A percentile compares a stretch with the other conserved stretches of the same genome.
Conservation (phyloP, 2,329 filamentous ascomycete genomes). For the Hortaea werneckii region DNA sequence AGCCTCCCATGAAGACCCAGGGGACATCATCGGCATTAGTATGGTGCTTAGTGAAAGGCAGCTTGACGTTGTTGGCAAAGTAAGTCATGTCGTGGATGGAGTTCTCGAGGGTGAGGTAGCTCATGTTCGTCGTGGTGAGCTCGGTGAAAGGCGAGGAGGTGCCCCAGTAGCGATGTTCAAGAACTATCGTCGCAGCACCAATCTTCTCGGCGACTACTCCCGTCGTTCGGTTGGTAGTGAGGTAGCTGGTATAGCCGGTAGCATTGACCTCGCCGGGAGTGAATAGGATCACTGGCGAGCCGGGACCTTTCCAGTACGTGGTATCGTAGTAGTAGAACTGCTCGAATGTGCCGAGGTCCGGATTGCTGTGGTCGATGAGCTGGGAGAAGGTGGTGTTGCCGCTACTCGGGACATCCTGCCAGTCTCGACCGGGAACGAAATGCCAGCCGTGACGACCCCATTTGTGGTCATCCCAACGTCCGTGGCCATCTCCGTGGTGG, state of each 20-base stretch:
- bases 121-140: constrained; percentile 44
- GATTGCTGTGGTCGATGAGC: constrained; percentile 49
- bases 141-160: constrained; percentile 43
- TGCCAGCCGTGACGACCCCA: constrained; percentile 30
- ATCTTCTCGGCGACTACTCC: constrained; percentile 44
- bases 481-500: constrained; percentile 13
- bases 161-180: constrained; percentile 53
- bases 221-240: constrained; percentile 41
- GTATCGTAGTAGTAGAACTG: constrained; percentile 46
- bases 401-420: neutral
- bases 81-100: constrained; percentile 44
- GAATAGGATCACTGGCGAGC: constrained; percentile 38
- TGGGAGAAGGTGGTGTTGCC: constrained; percentile 29
- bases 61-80: constrained; percentile 43
- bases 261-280: constrained; percentile 42
- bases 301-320: constrained; percentile 42
- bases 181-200: constrained; percentile 43
- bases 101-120: constrained; percentile 45
- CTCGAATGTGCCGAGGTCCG: constrained; percentile 44
- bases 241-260: constrained; percentile 38
- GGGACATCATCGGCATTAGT: constrained; percentile 45
- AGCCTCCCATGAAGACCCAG: constrained; percentile 48
- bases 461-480: constrained; percentile 23
- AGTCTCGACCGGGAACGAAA: constrained; percentile 29
- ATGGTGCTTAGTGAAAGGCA: constrained; percentile 43